These are phyloP conservation scores for Manihot esculenta DNA, from an alignment of 441 rosid genomes.

Conservation along the genomic window DNA sequence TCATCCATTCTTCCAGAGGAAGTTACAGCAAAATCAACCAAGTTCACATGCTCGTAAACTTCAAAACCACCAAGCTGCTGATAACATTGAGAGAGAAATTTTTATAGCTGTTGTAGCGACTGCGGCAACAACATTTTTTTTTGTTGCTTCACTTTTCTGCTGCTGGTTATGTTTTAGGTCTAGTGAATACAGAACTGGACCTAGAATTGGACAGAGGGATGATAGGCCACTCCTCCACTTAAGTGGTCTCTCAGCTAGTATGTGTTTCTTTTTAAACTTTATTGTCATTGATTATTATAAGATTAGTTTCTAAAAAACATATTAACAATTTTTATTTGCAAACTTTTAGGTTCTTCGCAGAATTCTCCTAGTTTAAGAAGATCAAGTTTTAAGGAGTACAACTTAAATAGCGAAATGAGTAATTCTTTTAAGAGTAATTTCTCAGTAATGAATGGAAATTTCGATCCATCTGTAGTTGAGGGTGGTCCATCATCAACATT, in stretches of 20 bases:
- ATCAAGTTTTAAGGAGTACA: constrained; percentile 29
- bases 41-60: constrained; percentile 21
- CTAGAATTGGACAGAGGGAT: constrained; percentile 46
- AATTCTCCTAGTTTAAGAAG: constrained; percentile 39
- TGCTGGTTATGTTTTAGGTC: constrained; percentile 52
- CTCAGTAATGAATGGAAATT: constrained; percentile 25
- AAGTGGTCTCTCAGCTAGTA: constrained; percentile 60
- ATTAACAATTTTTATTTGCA: background rate
- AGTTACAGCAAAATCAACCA: background rate
- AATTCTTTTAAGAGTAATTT: constrained; percentile 33
- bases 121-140: constrained; percentile 55
- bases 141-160: constrained; percentile 59
- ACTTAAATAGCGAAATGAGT: constrained; percentile 21
- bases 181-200: constrained; percentile 27
- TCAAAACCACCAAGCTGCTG: constrained; percentile 5
- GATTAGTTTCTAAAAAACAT: constrained; percentile 13
- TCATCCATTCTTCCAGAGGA: constrained; percentile 7
- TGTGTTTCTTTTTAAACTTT: constrained; percentile 2
- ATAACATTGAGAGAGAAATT: constrained; percentile 26
- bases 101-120: constrained; percentile 67
- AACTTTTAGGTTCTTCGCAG: constrained; percentile 62
- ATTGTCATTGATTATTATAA: constrained; percentile 8
- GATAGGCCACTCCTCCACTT: constrained; percentile 79
- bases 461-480: constrained; percentile 25
- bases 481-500: constrained; percentile 25